phyloP scores from a whole-genome alignment of 495 filamentous ascomycete genomes.

The Aspergillus nanangensis region DNA sequence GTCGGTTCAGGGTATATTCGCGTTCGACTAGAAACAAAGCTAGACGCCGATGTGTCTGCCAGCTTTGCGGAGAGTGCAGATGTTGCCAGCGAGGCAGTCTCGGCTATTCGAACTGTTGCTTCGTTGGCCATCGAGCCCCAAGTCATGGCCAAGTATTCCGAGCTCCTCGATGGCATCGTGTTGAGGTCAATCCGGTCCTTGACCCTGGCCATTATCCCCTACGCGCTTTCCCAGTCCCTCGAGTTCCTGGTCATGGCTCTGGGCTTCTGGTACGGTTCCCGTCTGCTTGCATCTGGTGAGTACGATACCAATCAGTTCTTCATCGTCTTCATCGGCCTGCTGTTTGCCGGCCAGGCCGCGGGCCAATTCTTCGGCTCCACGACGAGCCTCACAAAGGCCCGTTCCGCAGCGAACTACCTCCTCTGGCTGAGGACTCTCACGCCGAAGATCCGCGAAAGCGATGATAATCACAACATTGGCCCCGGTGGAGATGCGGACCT shows the following conservation, averaged over 20 bases:
- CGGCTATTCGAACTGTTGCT: slow-evolving; percentile 47
- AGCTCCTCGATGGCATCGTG: slow-evolving; percentile 38
- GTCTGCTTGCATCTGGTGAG: slow-evolving; percentile 37
- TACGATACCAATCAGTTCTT: slow-evolving; percentile 45
- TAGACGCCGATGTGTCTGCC: slow-evolving; percentile 45
- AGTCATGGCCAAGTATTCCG: slow-evolving; percentile 36
- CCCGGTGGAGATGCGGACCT: slow-evolving; percentile 6
- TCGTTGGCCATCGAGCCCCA: slow-evolving; percentile 43
- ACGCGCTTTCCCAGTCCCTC: slow-evolving; percentile 11
- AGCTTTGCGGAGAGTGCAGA: slow-evolving; percentile 44
- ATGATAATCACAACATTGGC: slow-evolving; percentile 14
- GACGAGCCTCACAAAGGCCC: slow-evolving; percentile 39
- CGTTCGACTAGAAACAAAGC: slow-evolving; percentile 32
- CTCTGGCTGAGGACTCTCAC: slow-evolving; percentile 35
- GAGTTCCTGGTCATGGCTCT: slow-evolving; percentile 38
- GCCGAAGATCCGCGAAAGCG: slow-evolving; percentile 26
- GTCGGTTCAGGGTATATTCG: slow-evolving; percentile 46
- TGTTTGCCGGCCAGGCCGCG: slow-evolving; percentile 45
- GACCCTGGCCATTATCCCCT: slow-evolving; percentile 5
- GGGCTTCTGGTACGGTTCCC: slow-evolving; percentile 47
- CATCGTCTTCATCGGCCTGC: slow-evolving; percentile 45
- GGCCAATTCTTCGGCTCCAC: slow-evolving; percentile 43
- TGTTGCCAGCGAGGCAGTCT: slow-evolving; percentile 48
- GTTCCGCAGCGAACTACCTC: slow-evolving; percentile 42
- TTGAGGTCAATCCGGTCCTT: slow-evolving; percentile 27